phyloP scores from a whole-genome alignment of 495 filamentous ascomycete genomes.

The Penicillium herquei region DNA sequence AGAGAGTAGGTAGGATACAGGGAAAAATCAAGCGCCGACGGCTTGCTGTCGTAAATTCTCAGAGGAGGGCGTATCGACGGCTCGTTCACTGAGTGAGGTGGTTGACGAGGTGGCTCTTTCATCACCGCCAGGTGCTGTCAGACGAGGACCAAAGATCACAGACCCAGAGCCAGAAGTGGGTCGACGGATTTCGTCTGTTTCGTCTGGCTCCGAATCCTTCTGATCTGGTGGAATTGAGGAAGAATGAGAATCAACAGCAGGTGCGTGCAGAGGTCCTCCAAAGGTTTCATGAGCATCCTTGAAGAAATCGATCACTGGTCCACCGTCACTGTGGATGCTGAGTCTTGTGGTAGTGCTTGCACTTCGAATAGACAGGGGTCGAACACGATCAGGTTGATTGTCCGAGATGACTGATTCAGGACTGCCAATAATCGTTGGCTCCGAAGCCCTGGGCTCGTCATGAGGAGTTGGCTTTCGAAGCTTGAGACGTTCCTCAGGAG shows the following conservation, averaged over 20 bases:
- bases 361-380: conserved; percentile 38
- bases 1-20: background rate
- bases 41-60: conserved; percentile 32
- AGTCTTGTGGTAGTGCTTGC: conserved; percentile 38
- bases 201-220: conserved; percentile 1
- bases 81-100: conserved; percentile 19
- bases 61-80: conserved; percentile 20
- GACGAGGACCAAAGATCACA: conserved; percentile 10
- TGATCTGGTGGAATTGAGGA: conserved; percentile 1
- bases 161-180: conserved; percentile 11
- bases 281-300: conserved; percentile 24
- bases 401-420: conserved; percentile 32
- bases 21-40: conserved; percentile 26
- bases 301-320: conserved; percentile 17
- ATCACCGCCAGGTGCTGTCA: conserved; percentile 13
- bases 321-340: conserved; percentile 30
- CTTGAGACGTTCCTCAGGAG: conserved; percentile 71
- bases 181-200: background rate
- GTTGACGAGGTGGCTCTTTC: conserved; percentile 17
- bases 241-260: background rate
- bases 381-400: conserved; percentile 16
- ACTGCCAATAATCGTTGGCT: conserved; percentile 34
- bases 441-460: conserved; percentile 43
- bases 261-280: background rate
- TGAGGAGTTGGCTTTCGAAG: conserved; percentile 51